phyloP scores from a whole-genome alignment of 768 basidiomycete genomes.

The Lentinula guzmanii region DNA sequence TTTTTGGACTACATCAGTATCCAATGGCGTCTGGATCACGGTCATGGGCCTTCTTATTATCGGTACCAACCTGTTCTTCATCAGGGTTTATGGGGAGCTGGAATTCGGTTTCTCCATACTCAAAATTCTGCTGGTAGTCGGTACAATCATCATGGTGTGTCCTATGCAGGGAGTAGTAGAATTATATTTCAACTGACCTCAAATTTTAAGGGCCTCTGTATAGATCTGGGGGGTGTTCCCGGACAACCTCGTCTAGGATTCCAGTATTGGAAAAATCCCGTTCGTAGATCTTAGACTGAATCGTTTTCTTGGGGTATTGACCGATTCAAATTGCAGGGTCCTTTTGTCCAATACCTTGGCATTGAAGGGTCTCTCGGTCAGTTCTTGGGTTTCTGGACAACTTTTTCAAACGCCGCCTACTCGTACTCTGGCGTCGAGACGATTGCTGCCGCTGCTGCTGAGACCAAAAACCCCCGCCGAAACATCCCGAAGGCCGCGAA shows the following conservation, averaged over 20 bases:
- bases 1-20: constrained; percentile 30
- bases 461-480: constrained; percentile 58
- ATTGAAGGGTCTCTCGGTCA: constrained; percentile 22
- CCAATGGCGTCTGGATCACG: constrained; percentile 8
- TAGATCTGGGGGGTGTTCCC: constrained; percentile 47
- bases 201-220: constrained; percentile 29
- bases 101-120: constrained; percentile 49
- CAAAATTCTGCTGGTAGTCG: constrained; percentile 38
- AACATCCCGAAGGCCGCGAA: constrained; percentile 62
- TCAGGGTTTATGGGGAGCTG: constrained; percentile 45
- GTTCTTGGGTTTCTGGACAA: constrained; percentile 44
- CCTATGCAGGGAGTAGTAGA: not conserved
- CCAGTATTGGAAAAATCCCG: constrained; percentile 34
- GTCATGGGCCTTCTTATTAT: constrained; percentile 4
- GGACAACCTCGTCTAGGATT: constrained; percentile 37
- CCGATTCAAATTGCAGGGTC: not conserved
- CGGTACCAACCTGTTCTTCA: constrained; percentile 27
- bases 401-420: constrained; percentile 38
- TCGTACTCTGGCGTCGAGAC: constrained; percentile 60
- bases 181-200: not conserved
- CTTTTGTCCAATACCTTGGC: constrained; percentile 9
- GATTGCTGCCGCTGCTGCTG: constrained; percentile 37
- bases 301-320: not conserved
- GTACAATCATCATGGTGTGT: constrained; percentile 26
- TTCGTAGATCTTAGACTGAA: not conserved